phyloP scores from a whole-genome alignment of 768 basidiomycete genomes.

The Tulasnella sp. region DNA sequence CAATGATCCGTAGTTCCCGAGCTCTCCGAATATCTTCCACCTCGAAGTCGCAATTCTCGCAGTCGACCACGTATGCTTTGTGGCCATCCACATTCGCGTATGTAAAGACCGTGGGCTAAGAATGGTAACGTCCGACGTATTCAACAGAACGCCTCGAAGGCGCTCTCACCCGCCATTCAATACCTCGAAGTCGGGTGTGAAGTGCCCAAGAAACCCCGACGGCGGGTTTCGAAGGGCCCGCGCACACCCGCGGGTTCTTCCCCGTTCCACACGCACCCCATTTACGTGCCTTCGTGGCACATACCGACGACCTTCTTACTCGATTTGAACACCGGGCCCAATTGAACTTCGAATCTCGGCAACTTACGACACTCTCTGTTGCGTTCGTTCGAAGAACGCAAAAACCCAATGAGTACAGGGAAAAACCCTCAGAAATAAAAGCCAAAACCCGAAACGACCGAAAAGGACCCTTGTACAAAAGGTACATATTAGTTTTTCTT shows the following conservation, averaged over 20 bases:
- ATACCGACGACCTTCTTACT: not conserved
- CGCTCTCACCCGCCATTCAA: too few relatives aligned
- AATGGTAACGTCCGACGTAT: not conserved
- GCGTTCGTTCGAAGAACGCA: not conserved
- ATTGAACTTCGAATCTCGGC: not conserved
- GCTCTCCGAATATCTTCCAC: constrained; percentile 1
- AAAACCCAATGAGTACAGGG: not conserved
- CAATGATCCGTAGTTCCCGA: not conserved
- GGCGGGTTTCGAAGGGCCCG: not conserved
- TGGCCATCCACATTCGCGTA: not conserved
- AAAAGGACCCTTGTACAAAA: not conserved
- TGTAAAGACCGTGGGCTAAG: not conserved
- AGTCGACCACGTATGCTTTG: not conserved
- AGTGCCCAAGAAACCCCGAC: not conserved
- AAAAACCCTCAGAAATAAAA: too few relatives aligned
- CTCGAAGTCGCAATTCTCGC: not conserved
- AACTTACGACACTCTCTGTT: not conserved
- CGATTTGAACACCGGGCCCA: not conserved
- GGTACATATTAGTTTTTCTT: not conserved
- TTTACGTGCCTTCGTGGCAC: not conserved
- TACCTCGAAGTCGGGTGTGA: not conserved
- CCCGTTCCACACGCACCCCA: not conserved
- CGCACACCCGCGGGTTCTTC: not conserved
- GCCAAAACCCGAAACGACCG: not conserved
- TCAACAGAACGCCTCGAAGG: too few relatives aligned